Conservation (phyloP, 2,329 filamentous ascomycete genomes). For the Fusarium sp. region DNA sequence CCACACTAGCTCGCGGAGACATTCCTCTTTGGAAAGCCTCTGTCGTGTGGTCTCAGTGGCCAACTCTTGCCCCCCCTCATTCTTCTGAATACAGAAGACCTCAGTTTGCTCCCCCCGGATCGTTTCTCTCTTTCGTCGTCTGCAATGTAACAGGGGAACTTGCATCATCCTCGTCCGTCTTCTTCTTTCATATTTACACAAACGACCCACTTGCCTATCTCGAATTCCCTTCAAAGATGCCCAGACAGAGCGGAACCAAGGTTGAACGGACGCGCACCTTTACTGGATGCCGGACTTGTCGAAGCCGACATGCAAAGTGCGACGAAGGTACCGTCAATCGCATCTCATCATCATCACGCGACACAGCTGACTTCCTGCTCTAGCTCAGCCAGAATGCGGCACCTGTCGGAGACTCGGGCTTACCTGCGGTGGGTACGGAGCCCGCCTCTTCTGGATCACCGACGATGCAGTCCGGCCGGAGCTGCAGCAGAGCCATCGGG, state of each 20-base stretch:
- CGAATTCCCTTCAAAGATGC: slow-evolving; percentile 20
- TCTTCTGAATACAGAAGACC: slow-evolving; percentile 19
- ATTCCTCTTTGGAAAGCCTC: slow-evolving; percentile 20
- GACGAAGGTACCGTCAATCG: slow-evolving; percentile 46
- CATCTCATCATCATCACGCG: background rate
- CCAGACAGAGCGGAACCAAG: slow-evolving; percentile 21
- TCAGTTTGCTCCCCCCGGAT: slow-evolving; percentile 3
- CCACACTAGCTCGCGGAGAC: slow-evolving; percentile 27
- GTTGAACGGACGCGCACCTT: slow-evolving; percentile 44
- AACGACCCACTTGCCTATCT: slow-evolving; percentile 37
- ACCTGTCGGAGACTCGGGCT: slow-evolving; percentile 50
- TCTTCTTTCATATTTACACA: background rate
- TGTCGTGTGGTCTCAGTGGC: background rate
- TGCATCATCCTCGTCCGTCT: background rate
- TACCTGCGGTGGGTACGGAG: slow-evolving; percentile 53
- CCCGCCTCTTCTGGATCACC: slow-evolving; percentile 46
- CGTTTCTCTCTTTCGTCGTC: slow-evolving; percentile 8
- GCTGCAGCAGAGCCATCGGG: slow-evolving; percentile 38
- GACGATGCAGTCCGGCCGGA: slow-evolving; percentile 35
- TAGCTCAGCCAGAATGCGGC: slow-evolving; percentile 49
- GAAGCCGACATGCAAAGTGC: slow-evolving; percentile 56
- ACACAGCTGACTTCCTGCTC: background rate
- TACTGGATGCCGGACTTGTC: slow-evolving; percentile 49
- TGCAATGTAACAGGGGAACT: background rate
- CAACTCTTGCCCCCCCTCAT: background rate